These are phyloP conservation scores for Petrea volubilis DNA, from an alignment of 257 asterid species.

Conservation along the genomic window DNA sequence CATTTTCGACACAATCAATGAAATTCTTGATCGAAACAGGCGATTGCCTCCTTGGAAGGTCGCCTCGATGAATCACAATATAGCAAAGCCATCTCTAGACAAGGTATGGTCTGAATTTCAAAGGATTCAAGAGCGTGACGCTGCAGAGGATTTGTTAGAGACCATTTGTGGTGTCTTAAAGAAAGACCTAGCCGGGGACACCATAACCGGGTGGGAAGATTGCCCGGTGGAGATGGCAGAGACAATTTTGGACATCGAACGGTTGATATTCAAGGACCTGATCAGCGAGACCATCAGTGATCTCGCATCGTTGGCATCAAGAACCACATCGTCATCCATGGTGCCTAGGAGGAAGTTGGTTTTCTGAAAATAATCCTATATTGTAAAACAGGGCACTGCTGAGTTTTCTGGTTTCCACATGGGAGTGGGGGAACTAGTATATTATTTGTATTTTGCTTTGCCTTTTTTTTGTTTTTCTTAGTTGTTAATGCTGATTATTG, in stretches of 20 bases:
- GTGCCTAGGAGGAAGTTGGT: constrained; percentile 74
- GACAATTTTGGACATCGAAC: constrained; percentile 73
- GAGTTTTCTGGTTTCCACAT: constrained; percentile 6
- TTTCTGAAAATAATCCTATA: constrained; percentile 37
- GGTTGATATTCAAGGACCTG: constrained; percentile 81
- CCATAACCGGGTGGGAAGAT: constrained; percentile 71
- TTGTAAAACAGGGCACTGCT: constrained; percentile 1
- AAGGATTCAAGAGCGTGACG: constrained; percentile 48
- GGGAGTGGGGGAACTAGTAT: too few species aligned
- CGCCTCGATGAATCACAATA: constrained; percentile 25
- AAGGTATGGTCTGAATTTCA: constrained; percentile 66
- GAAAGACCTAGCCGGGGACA: constrained; percentile 71
- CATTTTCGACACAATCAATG: constrained; percentile 61
- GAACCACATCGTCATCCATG: constrained; percentile 27
- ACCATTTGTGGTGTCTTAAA: constrained; percentile 61
- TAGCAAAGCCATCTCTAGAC: constrained; percentile 34
- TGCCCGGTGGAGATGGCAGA: constrained; percentile 71
- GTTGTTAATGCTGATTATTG: constrained; percentile 26
- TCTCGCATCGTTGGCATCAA: constrained; percentile 53
- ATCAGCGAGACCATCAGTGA: constrained; percentile 72
- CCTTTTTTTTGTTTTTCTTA: constrained; percentile 4
- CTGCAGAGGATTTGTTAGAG: constrained; percentile 58
- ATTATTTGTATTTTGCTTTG: constrained; percentile 8
- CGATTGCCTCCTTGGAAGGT: constrained; percentile 84
- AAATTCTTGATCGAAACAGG: constrained; percentile 63